Evolutionary conservation across 257 asterid species (phyloP).

Genomic region (Perilla frutescens): DNA sequence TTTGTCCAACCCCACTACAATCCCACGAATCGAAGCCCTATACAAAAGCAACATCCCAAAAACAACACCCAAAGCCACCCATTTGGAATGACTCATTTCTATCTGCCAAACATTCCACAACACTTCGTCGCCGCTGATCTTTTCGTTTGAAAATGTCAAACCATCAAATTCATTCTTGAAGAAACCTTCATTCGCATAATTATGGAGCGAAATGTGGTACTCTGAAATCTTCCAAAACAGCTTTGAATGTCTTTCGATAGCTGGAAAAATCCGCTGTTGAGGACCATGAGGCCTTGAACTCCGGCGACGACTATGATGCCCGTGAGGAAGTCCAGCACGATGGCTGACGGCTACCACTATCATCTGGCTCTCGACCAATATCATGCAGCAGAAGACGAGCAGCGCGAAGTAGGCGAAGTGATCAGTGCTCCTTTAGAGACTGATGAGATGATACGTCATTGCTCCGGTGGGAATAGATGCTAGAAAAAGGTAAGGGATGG

Average conservation of each 20-base stretch:
- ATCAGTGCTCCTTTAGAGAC: constrained; percentile 40
- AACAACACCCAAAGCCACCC: constrained; percentile 47
- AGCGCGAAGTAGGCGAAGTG: constrained; percentile 47
- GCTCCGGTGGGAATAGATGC: constrained; percentile 45
- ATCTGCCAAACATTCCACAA: constrained; percentile 45
- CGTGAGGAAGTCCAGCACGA: constrained; percentile 48
- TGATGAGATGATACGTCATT: constrained; percentile 47
- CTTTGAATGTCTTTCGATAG: constrained; percentile 41
- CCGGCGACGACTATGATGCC: constrained; percentile 54
- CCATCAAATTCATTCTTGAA: constrained; percentile 56
- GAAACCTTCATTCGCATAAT: constrained; percentile 51
- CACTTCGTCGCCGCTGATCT: constrained; percentile 39
- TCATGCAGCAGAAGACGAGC: constrained; percentile 47
- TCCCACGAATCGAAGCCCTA: constrained; percentile 41
- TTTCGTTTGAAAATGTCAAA: constrained; percentile 38
- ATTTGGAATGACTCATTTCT: constrained; percentile 46
- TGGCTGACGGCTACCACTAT: constrained; percentile 50
- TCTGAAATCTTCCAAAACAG: constrained; percentile 49
- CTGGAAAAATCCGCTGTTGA: constrained; percentile 50
- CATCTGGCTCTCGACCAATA: constrained; percentile 58
- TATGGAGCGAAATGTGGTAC: constrained; percentile 48
- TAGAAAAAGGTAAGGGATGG: constrained; percentile 44
- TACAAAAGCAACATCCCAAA: constrained; percentile 47
- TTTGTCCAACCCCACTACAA: no score
- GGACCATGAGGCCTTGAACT: constrained; percentile 49